These are phyloP conservation scores for Trichophyton verrucosum DNA, from an alignment of 2,329 filamentous ascomycete species.

Conservation along the genomic window DNA sequence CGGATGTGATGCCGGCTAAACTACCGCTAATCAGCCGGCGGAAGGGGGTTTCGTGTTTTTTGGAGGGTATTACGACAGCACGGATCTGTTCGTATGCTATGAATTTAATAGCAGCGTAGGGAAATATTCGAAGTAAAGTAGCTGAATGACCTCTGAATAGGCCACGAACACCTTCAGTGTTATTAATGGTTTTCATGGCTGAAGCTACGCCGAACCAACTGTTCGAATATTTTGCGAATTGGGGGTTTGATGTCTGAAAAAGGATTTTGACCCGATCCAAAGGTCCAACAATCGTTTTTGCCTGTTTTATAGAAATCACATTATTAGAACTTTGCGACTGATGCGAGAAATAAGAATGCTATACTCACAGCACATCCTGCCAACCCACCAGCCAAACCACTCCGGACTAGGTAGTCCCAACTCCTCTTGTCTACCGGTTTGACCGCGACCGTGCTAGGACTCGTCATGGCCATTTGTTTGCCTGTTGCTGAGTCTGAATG, in stretches of 20 bases:
- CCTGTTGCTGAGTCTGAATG: not conserved
- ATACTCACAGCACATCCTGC: slow-evolving; percentile 77
- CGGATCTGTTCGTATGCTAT: slow-evolving; percentile 95
- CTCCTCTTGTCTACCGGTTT: slow-evolving; percentile 52
- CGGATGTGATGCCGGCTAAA: slow-evolving; percentile 62
- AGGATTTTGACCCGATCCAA: slow-evolving; percentile 98
- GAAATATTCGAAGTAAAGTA: slow-evolving; percentile 86
- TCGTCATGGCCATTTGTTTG: not conserved
- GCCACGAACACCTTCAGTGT: slow-evolving; percentile 57
- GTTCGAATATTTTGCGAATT: slow-evolving; percentile 84
- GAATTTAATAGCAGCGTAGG: slow-evolving; percentile 96
- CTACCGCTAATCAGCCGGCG: slow-evolving; percentile 46
- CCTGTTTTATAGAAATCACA: slow-evolving; percentile 40
- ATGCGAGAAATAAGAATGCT: not conserved
- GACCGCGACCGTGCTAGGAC: not conserved
- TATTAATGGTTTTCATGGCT: slow-evolving; percentile 75
- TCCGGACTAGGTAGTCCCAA: slow-evolving; percentile 71
- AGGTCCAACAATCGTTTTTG: slow-evolving; percentile 88
- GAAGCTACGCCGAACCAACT: slow-evolving; percentile 74
- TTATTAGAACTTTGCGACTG: slow-evolving; percentile 11
- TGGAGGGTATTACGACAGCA: slow-evolving; percentile 57
- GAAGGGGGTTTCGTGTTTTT: slow-evolving; percentile 64
- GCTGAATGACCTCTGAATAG: slow-evolving; percentile 91
- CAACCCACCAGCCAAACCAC: slow-evolving; percentile 73
- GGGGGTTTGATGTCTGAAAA: slow-evolving; percentile 88